Percentiles rank a stretch among this genome's conserved stretches.
Conservation (phyloP, 441 rosid species). For the Populus hybrid region DNA sequence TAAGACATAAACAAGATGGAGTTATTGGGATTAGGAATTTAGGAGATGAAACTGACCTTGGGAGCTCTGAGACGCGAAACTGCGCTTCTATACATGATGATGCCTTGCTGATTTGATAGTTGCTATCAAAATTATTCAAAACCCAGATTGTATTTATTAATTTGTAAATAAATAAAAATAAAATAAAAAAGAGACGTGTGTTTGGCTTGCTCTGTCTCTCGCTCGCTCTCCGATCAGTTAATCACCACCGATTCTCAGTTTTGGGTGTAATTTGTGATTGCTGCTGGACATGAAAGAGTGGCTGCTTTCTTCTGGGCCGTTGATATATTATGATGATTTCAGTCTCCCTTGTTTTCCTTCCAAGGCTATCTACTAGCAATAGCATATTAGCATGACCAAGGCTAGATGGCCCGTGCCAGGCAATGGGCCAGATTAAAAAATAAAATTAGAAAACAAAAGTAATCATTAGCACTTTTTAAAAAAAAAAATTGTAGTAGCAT, state of each 20-base stretch:
- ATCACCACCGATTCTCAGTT: neutral
- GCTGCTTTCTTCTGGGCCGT: neutral
- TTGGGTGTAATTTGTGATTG: neutral
- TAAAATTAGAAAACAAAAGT: no score
- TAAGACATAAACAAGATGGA: neutral
- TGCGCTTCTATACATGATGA: constrained; percentile 51
- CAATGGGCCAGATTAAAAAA: no score
- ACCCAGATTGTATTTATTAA: neutral
- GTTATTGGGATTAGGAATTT: neutral
- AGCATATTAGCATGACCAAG: no score
- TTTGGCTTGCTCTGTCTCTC: no score
- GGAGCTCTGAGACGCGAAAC: constrained; percentile 52
- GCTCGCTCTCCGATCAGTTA: no score
- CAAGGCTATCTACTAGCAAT: neutral
- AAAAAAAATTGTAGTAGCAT: no score
- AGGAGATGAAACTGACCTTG: constrained; percentile 40
- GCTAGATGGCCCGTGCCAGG: no score
- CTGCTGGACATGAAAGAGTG: neutral
- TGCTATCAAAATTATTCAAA: neutral
- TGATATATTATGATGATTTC: neutral
- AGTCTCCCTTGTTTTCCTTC: neutral
- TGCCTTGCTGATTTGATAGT: neutral
- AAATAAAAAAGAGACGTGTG: neutral
- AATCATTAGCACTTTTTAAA: no score
- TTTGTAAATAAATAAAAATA: no score